phyloP scores from a whole-genome alignment of 306 rosid genomes.

The Abrus pulchellus region DNA sequence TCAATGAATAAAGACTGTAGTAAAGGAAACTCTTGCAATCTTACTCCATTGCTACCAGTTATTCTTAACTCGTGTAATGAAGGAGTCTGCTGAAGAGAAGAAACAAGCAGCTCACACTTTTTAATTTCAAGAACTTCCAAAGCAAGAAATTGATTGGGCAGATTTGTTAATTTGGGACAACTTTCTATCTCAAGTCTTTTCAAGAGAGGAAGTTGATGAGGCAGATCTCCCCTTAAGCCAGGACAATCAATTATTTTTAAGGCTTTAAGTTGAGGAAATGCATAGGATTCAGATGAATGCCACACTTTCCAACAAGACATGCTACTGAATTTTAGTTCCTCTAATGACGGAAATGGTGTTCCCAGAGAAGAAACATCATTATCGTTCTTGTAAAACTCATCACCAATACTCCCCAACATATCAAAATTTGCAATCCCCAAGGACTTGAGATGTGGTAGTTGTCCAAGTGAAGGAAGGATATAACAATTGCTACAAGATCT shows the following conservation, averaged over 20 bases:
- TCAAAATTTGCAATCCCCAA: neutral
- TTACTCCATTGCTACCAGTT: neutral
- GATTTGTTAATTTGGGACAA: neutral
- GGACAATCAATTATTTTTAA: neutral
- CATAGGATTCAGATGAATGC: neutral
- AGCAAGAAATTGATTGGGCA: neutral
- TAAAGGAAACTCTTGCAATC: neutral
- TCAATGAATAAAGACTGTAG: neutral
- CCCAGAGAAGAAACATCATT: neutral
- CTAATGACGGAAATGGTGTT: slow-evolving; percentile 23
- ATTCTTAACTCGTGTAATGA: neutral
- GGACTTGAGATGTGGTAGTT: neutral
- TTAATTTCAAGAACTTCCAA: neutral
- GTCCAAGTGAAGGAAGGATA: slow-evolving; percentile 37
- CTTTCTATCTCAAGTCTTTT: neutral
- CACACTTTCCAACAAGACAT: slow-evolving; percentile 17
- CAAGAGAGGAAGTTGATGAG: neutral
- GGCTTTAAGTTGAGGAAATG: neutral
- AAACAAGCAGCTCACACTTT: neutral
- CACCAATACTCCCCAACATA: neutral
- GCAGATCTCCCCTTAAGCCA: neutral
- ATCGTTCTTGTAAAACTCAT: slow-evolving; percentile 10
- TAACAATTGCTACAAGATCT: neutral
- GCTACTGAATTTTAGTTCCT: rapidly evolving
- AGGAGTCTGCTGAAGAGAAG: neutral